Base-by-base conservation (phyloP, 2,329 filamentous ascomycete species). In the Colletotrichum cereale region DNA sequence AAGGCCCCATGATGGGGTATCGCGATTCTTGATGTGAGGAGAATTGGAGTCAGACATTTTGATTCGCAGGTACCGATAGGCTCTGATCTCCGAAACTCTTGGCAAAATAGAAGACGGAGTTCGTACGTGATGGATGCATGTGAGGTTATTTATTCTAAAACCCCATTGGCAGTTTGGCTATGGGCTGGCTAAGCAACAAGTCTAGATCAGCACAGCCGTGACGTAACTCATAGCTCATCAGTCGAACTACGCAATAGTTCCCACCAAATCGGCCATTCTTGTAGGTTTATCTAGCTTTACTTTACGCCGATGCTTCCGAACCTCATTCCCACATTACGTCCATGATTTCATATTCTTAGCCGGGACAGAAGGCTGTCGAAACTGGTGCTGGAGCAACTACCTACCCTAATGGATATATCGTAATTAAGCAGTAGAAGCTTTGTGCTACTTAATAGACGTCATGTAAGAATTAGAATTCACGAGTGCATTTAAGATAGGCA, bases 1-100 rank as follows among this genome's bases (percentile, higher is more conserved):
- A 2, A 77, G 65, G 26, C 72, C 74, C 76, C 76, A 77, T n/a
- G 71, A 73, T n/a, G 74, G 75, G 24, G 73, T 75, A 26, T 76
- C 73, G 34, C 76, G 66, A 21, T 70, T 72, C 66, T 76, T 74
- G 70, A 76, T 75, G 40, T 74, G 70, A 26, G 75, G 76, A 2
- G 75, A 74, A 7, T 74, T 63, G 29, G 76, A 71, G 55, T 78
- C 75, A 16, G 68, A 68, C 68, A 68, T 63, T 12, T 21, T 48
- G n/a, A 50, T 38, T 36, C 26, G 29, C 7, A 3, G 24, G 12
- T 6, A 31, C 4, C 8, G 2, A 21, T 21, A 21, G 31, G 29
- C 55, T 67, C 38, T 48, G 31, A 3, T 16, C 16, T 36, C 12
- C 5, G 16, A 18, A 4, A 26, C 2, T 38, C 16, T 29, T 40